A percentile compares a stretch with the other conserved stretches of the same genome.
These are phyloP conservation scores for Aquilaria yunnanensis DNA, from an alignment of 345 rosid species.

Conservation along the genomic window DNA sequence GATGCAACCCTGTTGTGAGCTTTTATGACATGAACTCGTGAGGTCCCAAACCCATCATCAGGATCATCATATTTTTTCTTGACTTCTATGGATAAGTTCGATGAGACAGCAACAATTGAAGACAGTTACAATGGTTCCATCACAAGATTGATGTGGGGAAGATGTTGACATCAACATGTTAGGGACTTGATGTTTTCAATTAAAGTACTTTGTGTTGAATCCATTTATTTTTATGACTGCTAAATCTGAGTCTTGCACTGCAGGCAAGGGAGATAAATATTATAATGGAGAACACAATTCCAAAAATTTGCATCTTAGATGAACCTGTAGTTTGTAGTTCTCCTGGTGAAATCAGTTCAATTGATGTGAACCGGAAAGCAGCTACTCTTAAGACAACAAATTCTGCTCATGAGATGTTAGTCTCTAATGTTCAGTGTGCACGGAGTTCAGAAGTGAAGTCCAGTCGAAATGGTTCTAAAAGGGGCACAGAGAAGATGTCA, in stretches of 20 bases:
- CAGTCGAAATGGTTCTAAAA: conserved; percentile 58
- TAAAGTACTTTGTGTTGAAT: no score
- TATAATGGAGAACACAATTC: conserved; percentile 79
- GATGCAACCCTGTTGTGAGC: no score
- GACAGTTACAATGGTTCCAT: no score
- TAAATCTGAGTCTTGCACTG: conserved; percentile 14
- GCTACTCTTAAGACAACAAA: conserved; percentile 75
- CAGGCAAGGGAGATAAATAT: conserved; percentile 94
- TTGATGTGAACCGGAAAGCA: conserved; percentile 47
- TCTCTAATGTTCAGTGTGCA: conserved; percentile 66
- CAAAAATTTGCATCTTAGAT: conserved; percentile 55
- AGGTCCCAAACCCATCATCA: no score
- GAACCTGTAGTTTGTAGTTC: conserved; percentile 35
- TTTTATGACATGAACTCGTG: no score
- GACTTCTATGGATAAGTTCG: no score
- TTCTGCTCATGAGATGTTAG: conserved; percentile 60
- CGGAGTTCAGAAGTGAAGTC: conserved; percentile 55
- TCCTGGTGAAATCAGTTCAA: conserved; percentile 48
- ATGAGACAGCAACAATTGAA: no score
- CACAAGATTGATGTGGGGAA: no score
- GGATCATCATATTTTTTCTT: no score
- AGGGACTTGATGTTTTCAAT: no score
- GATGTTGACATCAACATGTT: no score
- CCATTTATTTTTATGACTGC: neutral
- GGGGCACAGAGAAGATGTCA: conserved; percentile 86